Conservation (phyloP, 2,329 filamentous ascomycete genomes). For the Pseudogymnoascus sp. region DNA sequence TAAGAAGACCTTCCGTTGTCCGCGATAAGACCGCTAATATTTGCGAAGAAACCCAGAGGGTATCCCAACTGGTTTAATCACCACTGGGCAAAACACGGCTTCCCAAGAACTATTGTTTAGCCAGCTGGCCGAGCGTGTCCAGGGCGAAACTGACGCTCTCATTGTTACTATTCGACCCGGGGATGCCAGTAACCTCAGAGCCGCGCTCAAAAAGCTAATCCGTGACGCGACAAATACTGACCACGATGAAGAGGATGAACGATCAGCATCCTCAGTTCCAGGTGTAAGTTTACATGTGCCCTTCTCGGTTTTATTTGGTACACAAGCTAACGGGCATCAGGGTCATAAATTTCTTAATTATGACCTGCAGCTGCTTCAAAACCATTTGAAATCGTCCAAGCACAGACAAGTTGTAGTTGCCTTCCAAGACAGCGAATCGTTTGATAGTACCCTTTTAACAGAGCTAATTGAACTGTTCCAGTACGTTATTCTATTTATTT, state of each 20-base stretch:
- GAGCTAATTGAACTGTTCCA: constrained; percentile 62
- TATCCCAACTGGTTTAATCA: constrained; percentile 63
- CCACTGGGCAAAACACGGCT: constrained; percentile 71
- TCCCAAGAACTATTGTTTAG: constrained; percentile 67
- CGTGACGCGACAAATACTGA: constrained; percentile 49
- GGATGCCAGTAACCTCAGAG: constrained; percentile 67
- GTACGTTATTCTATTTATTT: constrained; percentile 35
- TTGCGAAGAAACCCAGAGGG: constrained; percentile 20
- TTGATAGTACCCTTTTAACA: constrained; percentile 63
- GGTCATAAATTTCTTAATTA: constrained; percentile 65
- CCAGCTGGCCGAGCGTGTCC: constrained; percentile 54
- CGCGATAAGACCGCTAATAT: neutral
- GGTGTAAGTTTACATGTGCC: constrained; percentile 34
- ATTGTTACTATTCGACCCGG: constrained; percentile 62
- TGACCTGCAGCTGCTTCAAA: constrained; percentile 63
- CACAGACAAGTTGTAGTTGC: constrained; percentile 59
- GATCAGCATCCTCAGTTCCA: constrained; percentile 36
- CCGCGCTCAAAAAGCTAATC: constrained; percentile 64
- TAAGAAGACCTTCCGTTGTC: constrained; percentile 15
- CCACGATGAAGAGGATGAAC: constrained; percentile 46
- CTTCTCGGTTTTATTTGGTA: constrained; percentile 7
- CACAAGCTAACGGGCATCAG: constrained; percentile 28
- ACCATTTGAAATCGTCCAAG: constrained; percentile 45
- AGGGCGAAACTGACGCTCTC: constrained; percentile 38
- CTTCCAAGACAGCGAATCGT: constrained; percentile 75